Percentiles rank a stretch among this genome's conserved stretches.
Evolutionary conservation across 306 rosid species (phyloP).

Genomic region (Casuarina equisetifolia): DNA sequence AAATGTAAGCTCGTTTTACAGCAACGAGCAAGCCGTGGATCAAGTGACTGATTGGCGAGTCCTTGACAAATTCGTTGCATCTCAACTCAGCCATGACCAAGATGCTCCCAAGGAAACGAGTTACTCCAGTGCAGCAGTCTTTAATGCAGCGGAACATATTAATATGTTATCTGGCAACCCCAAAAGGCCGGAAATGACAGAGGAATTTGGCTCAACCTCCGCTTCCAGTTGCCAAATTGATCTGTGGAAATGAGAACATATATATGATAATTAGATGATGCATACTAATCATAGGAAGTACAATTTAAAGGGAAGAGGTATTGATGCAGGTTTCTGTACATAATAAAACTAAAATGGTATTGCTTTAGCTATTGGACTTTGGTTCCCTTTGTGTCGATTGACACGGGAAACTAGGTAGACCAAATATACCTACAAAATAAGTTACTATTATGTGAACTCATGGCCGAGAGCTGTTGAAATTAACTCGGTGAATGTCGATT

Average conservation of each 20-base stretch:
- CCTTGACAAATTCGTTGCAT: constrained; percentile 76
- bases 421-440: constrained; percentile 9
- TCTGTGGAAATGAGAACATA: constrained; percentile 62
- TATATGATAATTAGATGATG: constrained; percentile 34
- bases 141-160: constrained; percentile 44
- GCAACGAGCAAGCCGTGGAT: constrained; percentile 47
- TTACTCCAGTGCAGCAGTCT: constrained; percentile 43
- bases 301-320: constrained; percentile 22
- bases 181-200: constrained; percentile 35
- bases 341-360: constrained; percentile 34
- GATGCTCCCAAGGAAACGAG: constrained; percentile 44
- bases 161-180: constrained; percentile 38
- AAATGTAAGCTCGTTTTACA: constrained; percentile 29
- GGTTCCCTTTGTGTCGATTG: constrained; percentile 16
- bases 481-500: constrained; percentile 15
- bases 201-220: constrained; percentile 58
- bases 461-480: constrained; percentile 26
- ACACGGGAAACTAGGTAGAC: constrained; percentile 15
- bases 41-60: constrained; percentile 76
- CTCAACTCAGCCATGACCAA: constrained; percentile 63
- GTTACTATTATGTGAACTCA: constrained; percentile 5
- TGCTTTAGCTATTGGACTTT: constrained; percentile 22
- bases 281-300: constrained; percentile 44
- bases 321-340: constrained; percentile 49
- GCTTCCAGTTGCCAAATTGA: constrained; percentile 67